Base-by-base conservation (phyloP, 768 basidiomycete genomes). In the Lentinula edodes region DNA sequence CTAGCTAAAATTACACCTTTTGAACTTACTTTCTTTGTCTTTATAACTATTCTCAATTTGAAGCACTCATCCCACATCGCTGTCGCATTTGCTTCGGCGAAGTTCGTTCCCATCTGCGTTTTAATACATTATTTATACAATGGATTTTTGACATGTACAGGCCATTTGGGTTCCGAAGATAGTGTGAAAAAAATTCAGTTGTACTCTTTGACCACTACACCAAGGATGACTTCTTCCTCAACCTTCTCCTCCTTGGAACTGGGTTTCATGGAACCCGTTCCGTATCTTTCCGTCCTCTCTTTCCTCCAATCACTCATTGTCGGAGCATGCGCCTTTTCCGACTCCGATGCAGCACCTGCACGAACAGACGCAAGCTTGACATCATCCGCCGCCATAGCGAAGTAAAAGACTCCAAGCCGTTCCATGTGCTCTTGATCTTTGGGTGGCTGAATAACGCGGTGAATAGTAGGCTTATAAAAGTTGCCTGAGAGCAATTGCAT, bases 401-500 rank as follows among this genome's bases (percentile, higher is more conserved):
- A 87, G 69, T 87, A 86, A 67, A 86, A 85, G 2, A 80, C 75
- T 0, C 86, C 85, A 1, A 86, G 74, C 8, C 85, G 81, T 15
- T 80, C 73, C 63, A 76, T 71, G 35, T 67, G 69, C 35, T 72
- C 79, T 64, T 87, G 86, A 62, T 86, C 84, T 0, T 67, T 65
- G 9, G 85, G 86, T 2, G 85, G 86, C 64, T 82, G 82, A 3
- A 84, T 74, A 16, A 87, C 85, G 13, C 85, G 80, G 54, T 87
- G 86, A 54, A 86, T 80, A 1, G 85, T 86, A 12, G 79, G 81
- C 36, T 75, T 78, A 70, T 86, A 86, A 64, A 74, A 85, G 1
- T 84, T 84, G 0, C 86, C 84, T 1, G 83, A 83, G 20, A 87
- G 74, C 66, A 86, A 83, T 56, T 86, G 80, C 63, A 88, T 67